Conservation (phyloP, 2,329 filamentous ascomycete genomes). For the Fusarium verrucosum region DNA sequence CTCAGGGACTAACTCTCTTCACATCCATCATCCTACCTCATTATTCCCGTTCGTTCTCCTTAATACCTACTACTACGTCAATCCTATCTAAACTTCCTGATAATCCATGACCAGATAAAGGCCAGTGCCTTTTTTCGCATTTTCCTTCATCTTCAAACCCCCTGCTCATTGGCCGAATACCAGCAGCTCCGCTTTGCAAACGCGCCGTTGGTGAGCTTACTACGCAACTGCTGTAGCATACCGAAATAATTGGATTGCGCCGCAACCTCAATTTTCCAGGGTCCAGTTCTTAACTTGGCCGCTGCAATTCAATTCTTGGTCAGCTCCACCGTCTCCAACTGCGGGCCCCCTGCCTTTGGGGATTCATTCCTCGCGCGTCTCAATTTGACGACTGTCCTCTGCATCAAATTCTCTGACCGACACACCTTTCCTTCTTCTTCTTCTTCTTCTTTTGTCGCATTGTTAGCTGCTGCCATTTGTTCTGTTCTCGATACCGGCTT, state of each 20-base stretch:
- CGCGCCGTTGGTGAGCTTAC: slow-evolving; percentile 28
- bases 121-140: neutral
- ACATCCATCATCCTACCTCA: slow-evolving; percentile 3
- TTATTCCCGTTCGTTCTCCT: slow-evolving; percentile 3
- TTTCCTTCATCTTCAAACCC: slow-evolving; percentile 9
- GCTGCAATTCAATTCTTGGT: slow-evolving; percentile 18
- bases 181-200: slow-evolving; percentile 34
- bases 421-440: slow-evolving; percentile 20
- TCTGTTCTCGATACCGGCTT: slow-evolving; percentile 22
- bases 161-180: slow-evolving; percentile 27
- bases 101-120: slow-evolving; percentile 25
- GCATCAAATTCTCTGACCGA: slow-evolving; percentile 25
- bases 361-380: slow-evolving; percentile 33
- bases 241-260: slow-evolving; percentile 31
- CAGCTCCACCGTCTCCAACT: slow-evolving; percentile 40
- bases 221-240: slow-evolving; percentile 25
- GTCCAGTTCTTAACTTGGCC: slow-evolving; percentile 19
- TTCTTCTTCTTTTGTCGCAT: slow-evolving; percentile 22
- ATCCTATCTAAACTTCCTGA: slow-evolving; percentile 15
- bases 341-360: slow-evolving; percentile 35
- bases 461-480: slow-evolving; percentile 20
- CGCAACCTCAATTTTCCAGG: slow-evolving; percentile 28
- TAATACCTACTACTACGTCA: slow-evolving; percentile 2
- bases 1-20: neutral
- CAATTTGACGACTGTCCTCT: slow-evolving; percentile 19